Base-by-base conservation (phyloP, 2,329 filamentous ascomycete genomes). In the Colletotrichum chrysophilum region DNA sequence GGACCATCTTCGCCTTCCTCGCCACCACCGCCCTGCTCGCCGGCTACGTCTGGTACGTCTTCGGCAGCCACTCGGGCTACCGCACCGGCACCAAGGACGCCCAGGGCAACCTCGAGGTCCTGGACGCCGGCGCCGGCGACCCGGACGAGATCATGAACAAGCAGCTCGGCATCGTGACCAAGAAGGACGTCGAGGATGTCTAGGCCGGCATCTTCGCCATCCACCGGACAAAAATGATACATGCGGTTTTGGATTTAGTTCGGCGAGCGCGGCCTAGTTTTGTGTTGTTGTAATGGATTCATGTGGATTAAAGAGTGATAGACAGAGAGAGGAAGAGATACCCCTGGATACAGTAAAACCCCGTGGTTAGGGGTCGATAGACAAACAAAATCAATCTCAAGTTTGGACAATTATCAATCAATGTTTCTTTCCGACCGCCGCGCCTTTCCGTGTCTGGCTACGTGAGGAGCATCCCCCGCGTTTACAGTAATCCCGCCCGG, bases 1-100 rank as follows among this genome's bases (percentile, higher is more conserved):
- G 82, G 82, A 83, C 82, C 14, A 81, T 83, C 4, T 83, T 83
- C 34, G 80, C 77, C 10, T 83, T 83, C 75, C 81, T 83, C 9
- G 71, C 79, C 13, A 60, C 77, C 5, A 79, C 81, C 5, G 79
- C 77, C 7, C 10, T 73, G 4, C 79, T 82, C 58, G 81, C 81
- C 7, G 21, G 78, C 13, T 83, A 81, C 43, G 78, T 80, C 26
- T 83, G 82, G 82, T 81, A 81, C 36, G 78, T 81, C 2, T 83
- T 83, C 66, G 82, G 82, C 30, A 80, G 78, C 67, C 81, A 83
- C 77, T 79, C 81, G 21, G 82, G 82, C 21, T 83, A 83, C 60
- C 70, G 82, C 48, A 81, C 80, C 43, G 81, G 81, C 61, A 62
- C 61, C 7, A 72, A 66, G 32, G 77, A 79, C 32, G 78, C 76